Conservation (phyloP, 1,284 basidiomycete species). For the Trichosporon sp. region DNA sequence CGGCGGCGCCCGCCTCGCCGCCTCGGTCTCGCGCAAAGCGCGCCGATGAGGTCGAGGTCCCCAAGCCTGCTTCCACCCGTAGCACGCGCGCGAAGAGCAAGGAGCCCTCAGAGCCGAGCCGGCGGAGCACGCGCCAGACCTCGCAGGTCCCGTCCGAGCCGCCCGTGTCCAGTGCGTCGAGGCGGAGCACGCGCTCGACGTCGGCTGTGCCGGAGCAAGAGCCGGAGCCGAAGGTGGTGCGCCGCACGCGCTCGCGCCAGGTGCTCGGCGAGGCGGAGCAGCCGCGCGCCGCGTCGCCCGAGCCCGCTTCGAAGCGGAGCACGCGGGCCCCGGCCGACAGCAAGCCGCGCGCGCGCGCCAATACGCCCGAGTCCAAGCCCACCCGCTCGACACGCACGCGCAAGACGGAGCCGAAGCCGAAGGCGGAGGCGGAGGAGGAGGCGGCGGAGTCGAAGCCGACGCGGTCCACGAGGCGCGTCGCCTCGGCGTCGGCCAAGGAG, state of each 20-base stretch:
- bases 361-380: neutral
- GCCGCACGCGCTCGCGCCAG: conserved; percentile 6
- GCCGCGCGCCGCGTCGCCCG: neutral
- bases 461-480: neutral
- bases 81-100: neutral
- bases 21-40: neutral
- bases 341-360: neutral
- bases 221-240: neutral
- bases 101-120: neutral
- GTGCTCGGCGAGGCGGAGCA: conserved; percentile 13
- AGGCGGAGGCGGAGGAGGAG: neutral
- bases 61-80: neutral
- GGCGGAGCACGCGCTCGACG: neutral
- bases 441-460: neutral
- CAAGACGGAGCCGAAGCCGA: neutral
- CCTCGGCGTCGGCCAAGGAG: neutral
- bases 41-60: neutral
- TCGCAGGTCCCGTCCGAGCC: neutral
- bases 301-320: neutral
- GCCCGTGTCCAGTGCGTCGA: neutral
- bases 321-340: neutral
- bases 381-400: neutral
- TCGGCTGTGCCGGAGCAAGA: neutral
- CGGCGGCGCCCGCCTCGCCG: neutral
- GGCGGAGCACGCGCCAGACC: neutral